Percentiles rank a stretch among this genome's conserved stretches.
These are phyloP conservation scores for Nakazawaea ernobii DNA, from an alignment of 805 yeast genomes.

Conservation along the genomic window DNA sequence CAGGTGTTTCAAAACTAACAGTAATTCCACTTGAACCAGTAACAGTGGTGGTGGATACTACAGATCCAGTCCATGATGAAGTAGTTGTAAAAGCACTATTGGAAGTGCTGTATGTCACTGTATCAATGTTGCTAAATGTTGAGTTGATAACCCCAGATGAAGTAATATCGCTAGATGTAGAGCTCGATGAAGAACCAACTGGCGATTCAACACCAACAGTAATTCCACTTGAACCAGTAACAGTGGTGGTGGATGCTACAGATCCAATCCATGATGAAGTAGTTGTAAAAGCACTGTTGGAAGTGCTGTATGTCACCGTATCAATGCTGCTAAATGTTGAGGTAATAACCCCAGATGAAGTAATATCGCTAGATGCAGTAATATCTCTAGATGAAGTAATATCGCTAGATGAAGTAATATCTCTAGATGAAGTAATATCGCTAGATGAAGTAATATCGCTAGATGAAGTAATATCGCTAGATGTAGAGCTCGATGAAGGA, in stretches of 20 bases:
- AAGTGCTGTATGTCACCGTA: neutral
- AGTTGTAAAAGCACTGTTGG: neutral
- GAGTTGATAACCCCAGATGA: neutral
- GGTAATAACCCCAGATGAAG: neutral
- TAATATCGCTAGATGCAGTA: no score
- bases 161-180: no score
- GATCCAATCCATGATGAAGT: neutral
- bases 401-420: no score
- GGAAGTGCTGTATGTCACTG: no score
- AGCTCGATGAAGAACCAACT: neutral
- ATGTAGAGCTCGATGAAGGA: neutral
- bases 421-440: no score
- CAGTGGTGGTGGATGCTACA: neutral
- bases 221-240: neutral
- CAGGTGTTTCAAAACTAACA: neutral
- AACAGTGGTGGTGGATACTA: neutral
- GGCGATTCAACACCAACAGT: neutral
- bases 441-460: no score
- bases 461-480: no score
- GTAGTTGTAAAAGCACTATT: neutral
- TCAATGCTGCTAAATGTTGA: neutral
- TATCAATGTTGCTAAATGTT: neutral
- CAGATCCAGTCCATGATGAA: neutral
- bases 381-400: no score
- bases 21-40: neutral